Percentiles rank a stretch among this genome's conserved stretches.
These are phyloP conservation scores for Sugiyamaella floridensis DNA, from an alignment of 805 yeast genomes.

Conservation along the genomic window DNA sequence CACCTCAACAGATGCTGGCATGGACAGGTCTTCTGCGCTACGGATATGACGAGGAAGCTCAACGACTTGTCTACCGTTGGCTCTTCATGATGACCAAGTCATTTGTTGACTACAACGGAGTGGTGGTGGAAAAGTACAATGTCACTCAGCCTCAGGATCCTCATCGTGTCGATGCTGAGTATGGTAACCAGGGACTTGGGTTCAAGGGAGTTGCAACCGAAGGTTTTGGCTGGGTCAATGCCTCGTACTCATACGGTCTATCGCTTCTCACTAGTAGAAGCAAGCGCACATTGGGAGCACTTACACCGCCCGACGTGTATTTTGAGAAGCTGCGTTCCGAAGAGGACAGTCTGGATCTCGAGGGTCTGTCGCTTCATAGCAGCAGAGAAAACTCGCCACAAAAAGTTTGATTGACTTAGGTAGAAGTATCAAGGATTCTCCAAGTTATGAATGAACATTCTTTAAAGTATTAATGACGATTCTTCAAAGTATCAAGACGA, in stretches of 20 bases:
- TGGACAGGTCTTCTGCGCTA: constrained; percentile 81
- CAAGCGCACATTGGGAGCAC: constrained; percentile 68
- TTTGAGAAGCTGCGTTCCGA: constrained; percentile 27
- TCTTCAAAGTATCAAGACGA: too few species aligned
- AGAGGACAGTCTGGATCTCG: background rate
- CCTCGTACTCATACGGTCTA: constrained; percentile 71
- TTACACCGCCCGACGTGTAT: constrained; percentile 64
- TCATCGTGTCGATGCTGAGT: constrained; percentile 89
- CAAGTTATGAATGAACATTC: too few species aligned
- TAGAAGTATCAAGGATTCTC: too few species aligned
- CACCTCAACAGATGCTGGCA: constrained; percentile 92
- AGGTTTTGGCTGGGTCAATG: constrained; percentile 98
- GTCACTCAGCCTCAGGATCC: constrained; percentile 79
- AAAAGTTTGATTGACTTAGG: background rate
- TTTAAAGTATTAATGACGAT: too few species aligned
- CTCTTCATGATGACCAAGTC: constrained; percentile 80
- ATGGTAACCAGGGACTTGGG: constrained; percentile 93
- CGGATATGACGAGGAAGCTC: constrained; percentile 57
- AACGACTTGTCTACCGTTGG: constrained; percentile 81
- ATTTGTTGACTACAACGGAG: constrained; percentile 87
- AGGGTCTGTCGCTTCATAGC: background rate
- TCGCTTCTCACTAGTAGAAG: constrained; percentile 60
- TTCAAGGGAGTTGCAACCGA: constrained; percentile 90
- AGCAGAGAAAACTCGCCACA: background rate
- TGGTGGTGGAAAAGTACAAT: constrained; percentile 91